phyloP scores from a whole-genome alignment of 2,329 filamentous ascomycete species.

The Rutstroemia sp. region DNA sequence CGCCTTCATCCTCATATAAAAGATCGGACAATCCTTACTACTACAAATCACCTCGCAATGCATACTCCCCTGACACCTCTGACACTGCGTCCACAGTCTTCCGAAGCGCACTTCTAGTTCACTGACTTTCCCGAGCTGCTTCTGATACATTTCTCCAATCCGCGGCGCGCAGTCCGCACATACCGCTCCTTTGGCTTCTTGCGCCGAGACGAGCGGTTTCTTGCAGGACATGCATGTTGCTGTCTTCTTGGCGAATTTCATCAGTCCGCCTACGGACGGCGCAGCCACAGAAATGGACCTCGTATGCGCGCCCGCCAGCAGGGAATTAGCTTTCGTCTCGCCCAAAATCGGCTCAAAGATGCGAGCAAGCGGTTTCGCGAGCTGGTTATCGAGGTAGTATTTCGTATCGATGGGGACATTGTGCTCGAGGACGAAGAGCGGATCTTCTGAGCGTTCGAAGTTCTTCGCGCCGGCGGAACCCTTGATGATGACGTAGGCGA shows the following conservation, averaged over 20 bases:
- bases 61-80: constrained; percentile 94
- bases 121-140: constrained; percentile 78
- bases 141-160: constrained; percentile 88
- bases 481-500: constrained; percentile 97
- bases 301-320: constrained; percentile 90
- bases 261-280: constrained; percentile 83
- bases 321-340: constrained; percentile 78
- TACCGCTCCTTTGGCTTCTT: constrained; percentile 78
- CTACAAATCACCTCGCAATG: constrained; percentile 98
- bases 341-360: constrained; percentile 98
- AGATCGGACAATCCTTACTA: constrained; percentile 94
- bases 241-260: constrained; percentile 98
- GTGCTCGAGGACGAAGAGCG: constrained; percentile 93
- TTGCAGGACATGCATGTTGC: constrained; percentile 99
- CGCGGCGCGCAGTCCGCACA: constrained; percentile 79
- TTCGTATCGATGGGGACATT: constrained; percentile 97
- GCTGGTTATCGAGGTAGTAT: constrained; percentile 97
- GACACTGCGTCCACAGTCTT: constrained; percentile 94
- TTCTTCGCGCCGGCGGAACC: constrained; percentile 85
- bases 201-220: constrained; percentile 76
- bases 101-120: constrained; percentile 92
- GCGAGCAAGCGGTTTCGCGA: constrained; percentile 85
- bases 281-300: constrained; percentile 90
- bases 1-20: constrained; percentile 99
- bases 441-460: constrained; percentile 95